Evolutionary conservation across 345 rosid genomes (phyloP), one percentile per base, ranked within the genome.

Genomic region (Rhodamnia rubescens): DNA sequence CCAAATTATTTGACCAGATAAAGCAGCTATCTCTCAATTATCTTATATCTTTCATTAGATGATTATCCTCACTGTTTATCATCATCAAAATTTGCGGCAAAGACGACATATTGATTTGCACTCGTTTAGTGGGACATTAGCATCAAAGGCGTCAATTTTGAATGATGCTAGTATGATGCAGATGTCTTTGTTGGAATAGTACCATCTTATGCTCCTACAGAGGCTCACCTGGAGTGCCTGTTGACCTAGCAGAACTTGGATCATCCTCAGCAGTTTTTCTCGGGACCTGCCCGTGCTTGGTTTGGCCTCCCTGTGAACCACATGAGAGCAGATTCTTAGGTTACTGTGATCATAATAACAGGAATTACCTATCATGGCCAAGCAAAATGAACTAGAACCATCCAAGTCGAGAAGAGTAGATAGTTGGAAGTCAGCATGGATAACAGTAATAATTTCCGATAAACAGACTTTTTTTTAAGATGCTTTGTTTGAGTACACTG

Each of bases 211-310:
- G 75, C 44, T 64, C 75, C 75, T 64, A 69, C 47, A 69, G 80
- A 87, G 83, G 87, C 85, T 88, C 91, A 58, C 85, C 88, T 22
- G 89, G 83, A 53, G 83, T 64, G 15, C 86, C 91, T 85, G 42
- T 88, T 26, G 84, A 69, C 84, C 86, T 90, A 42, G 85, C 53
- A 40, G 91, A 87, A 69, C 81, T 87, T 56, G 93, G 86, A 87
- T 89, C 94, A 83, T 82, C 87, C 87, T 93, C 90, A 3, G 88
- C 88, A 29, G 91, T 86, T 89, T 88, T 91, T 88, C 85, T 94
- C 16, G 90, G 86, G 53, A 89, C 85, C 52, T 78, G 88, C 81
- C 89, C 91, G 81, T 85, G 87, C 91, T 92, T 94, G 85, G 83
- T 84, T 85, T 90, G 94, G 80, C 90, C 90, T 85, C 90, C 94